Evolutionary conservation across 176 grass and related monocot species (phyloP).

Genomic region (Avena sativa): DNA sequence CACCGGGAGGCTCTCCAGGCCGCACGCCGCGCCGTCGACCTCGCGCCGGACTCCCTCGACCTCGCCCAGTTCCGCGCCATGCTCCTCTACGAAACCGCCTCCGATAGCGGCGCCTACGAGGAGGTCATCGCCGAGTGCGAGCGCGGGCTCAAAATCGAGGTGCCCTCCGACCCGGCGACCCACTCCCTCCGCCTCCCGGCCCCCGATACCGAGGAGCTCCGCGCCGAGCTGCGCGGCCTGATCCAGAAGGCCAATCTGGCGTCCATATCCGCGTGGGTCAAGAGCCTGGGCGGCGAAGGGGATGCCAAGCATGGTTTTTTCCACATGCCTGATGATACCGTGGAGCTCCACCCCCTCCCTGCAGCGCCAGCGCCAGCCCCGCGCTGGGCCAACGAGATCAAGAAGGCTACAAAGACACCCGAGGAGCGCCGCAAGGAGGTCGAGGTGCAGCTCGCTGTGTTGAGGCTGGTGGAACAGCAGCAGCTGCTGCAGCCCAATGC

Average conservation of each 20-base stretch:
- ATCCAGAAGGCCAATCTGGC: conserved; percentile 85
- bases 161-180: conserved; percentile 53
- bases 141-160: conserved; percentile 60
- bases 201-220: conserved; percentile 51
- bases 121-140: conserved; percentile 70
- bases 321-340: conserved; percentile 59
- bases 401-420: conserved; percentile 82
- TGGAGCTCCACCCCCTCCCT: conserved; percentile 73
- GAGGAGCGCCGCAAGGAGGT: conserved; percentile 95
- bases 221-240: conserved; percentile 20
- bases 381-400: conserved; percentile 77
- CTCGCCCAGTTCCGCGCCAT: conserved; percentile 81
- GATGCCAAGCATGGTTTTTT: conserved; percentile 72
- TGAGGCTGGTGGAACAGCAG: conserved; percentile 76
- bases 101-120: conserved; percentile 68
- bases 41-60: conserved; percentile 79
- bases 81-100: conserved; percentile 64
- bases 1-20: conserved; percentile 57
- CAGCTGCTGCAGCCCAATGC: not conserved
- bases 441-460: conserved; percentile 73
- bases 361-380: conserved; percentile 29
- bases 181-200: conserved; percentile 69
- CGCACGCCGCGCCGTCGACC: conserved; percentile 63
- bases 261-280: conserved; percentile 86
- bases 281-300: conserved; percentile 53